These are phyloP conservation scores for Medicago lupulina DNA, from an alignment of 306 rosid genomes.

Conservation along the genomic window DNA sequence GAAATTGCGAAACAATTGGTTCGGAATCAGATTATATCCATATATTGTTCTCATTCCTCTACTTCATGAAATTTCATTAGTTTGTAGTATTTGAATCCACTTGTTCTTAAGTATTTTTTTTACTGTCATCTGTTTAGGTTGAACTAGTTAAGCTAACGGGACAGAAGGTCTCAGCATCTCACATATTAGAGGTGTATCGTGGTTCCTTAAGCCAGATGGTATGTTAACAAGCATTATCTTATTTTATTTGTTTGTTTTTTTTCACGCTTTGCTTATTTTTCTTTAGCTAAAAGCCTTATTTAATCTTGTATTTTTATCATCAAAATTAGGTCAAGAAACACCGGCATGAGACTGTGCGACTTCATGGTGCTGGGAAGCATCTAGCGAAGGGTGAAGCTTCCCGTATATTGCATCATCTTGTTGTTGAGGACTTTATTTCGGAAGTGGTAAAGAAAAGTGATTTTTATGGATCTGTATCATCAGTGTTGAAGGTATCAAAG, in stretches of 20 bases:
- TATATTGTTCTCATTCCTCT: constrained; percentile 22
- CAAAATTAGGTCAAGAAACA: constrained; percentile 81
- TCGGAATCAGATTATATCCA: constrained; percentile 45
- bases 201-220: constrained; percentile 94
- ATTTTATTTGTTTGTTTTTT: neutral
- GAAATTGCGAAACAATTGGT: constrained; percentile 88
- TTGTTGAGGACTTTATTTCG: constrained; percentile 68
- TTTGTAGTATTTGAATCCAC: constrained; percentile 32
- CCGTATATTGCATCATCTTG: constrained; percentile 89
- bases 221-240: constrained; percentile 44
- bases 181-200: constrained; percentile 85
- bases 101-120: constrained; percentile 30
- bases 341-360: constrained; percentile 70
- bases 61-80: constrained; percentile 28
- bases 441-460: constrained; percentile 98
- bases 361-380: constrained; percentile 93
- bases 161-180: constrained; percentile 89
- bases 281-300: constrained; percentile 31
- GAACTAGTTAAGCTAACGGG: constrained; percentile 76
- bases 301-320: constrained; percentile 36
- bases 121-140: constrained; percentile 63
- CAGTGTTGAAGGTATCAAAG: constrained; percentile 71
- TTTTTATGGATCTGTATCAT: constrained; percentile 88
- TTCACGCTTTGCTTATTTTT: constrained; percentile 11
- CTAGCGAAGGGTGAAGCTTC: constrained; percentile 92